Evolutionary conservation across 2,329 filamentous ascomycete genomes (phyloP).

Genomic region (Mollisiaceae sp.): DNA sequence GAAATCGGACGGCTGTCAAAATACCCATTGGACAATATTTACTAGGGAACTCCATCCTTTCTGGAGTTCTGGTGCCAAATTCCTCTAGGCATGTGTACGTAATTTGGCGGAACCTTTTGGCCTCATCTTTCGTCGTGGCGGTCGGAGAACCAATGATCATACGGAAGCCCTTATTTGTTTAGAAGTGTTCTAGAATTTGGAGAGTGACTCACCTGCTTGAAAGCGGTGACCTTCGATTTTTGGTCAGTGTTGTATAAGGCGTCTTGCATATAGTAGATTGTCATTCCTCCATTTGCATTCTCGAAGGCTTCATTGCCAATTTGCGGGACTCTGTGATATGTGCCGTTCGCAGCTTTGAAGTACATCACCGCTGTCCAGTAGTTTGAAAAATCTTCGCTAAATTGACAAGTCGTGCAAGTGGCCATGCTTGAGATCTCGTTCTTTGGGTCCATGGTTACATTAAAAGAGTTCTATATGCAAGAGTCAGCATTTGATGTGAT

Average conservation of each 20-base stretch:
- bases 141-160: conserved; percentile 50
- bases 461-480: conserved; percentile 45
- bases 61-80: conserved; percentile 45
- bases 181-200: neutral
- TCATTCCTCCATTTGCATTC: conserved; percentile 43
- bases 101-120: conserved; percentile 48
- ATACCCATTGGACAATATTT: conserved; percentile 41
- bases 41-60: conserved; percentile 47
- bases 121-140: conserved; percentile 43
- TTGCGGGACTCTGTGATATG: conserved; percentile 41
- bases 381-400: conserved; percentile 46
- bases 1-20: conserved; percentile 42
- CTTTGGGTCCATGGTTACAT: conserved; percentile 45
- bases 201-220: conserved; percentile 40
- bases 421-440: conserved; percentile 38
- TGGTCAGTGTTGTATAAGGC: conserved; percentile 38
- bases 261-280: conserved; percentile 45
- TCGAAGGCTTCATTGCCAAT: conserved; percentile 45
- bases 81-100: conserved; percentile 51
- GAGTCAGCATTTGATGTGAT: neutral
- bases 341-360: conserved; percentile 41
- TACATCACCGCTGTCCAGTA: conserved; percentile 44
- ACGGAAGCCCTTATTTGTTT: conserved; percentile 46
- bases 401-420: conserved; percentile 43
- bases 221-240: conserved; percentile 48